These are phyloP conservation scores for Marasmius fiardii DNA, from an alignment of 1,284 basidiomycete genomes.

Conservation along the genomic window DNA sequence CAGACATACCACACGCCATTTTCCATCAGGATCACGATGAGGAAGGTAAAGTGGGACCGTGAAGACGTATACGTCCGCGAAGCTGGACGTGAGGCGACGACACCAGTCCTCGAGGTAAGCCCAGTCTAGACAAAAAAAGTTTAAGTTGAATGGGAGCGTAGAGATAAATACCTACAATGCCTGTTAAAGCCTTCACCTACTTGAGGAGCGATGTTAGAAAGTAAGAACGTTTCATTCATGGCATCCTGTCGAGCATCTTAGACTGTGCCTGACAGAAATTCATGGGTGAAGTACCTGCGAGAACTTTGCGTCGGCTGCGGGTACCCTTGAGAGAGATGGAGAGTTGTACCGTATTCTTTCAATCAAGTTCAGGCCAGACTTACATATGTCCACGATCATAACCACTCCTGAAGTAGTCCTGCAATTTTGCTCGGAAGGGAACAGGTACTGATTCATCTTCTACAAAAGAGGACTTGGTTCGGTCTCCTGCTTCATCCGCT, in stretches of 20 bases:
- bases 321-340: conserved; percentile 58
- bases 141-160: background rate
- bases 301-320: conserved; percentile 96
- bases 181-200: conserved; percentile 97
- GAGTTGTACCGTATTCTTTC: background rate
- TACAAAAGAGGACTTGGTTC: conserved; percentile 78
- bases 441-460: conserved; percentile 83
- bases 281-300: conserved; percentile 51
- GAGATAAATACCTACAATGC: conserved; percentile 65
- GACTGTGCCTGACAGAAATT: background rate
- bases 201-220: conserved; percentile 98
- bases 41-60: conserved; percentile 98
- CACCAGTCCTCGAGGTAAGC: conserved; percentile 97
- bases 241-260: conserved; percentile 53
- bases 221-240: conserved; percentile 95
- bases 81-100: conserved; percentile 79
- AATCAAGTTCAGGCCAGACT: conserved; percentile 22
- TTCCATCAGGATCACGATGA: conserved; percentile 79
- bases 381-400: conserved; percentile 98
- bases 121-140: conserved; percentile 66
- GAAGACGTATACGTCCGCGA: conserved; percentile 95
- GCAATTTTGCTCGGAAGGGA: conserved; percentile 80
- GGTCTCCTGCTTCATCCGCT: conserved; percentile 51
- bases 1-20: conserved; percentile 85
- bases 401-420: conserved; percentile 91